phyloP scores from a whole-genome alignment of 2,329 filamentous ascomycete genomes.

The Colletotrichum magnum region DNA sequence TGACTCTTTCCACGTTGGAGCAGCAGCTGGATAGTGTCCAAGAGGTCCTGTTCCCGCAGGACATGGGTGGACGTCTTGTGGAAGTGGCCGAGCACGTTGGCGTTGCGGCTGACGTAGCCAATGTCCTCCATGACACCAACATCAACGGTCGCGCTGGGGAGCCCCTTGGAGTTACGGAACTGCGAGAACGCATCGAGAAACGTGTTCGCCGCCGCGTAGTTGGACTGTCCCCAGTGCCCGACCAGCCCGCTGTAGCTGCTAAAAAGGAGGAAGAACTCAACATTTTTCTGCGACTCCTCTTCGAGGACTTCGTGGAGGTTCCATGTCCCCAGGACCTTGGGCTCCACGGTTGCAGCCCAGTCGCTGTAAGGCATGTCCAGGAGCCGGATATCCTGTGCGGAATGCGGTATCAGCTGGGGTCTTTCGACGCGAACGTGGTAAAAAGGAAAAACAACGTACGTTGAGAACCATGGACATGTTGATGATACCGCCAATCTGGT shows the following conservation, averaged over 20 bases:
- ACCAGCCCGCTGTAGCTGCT: conserved; percentile 45
- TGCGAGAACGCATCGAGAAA: conserved; percentile 49
- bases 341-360: too few relatives aligned
- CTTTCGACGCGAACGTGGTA: too few relatives aligned
- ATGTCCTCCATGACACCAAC: conserved; percentile 35
- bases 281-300: conserved; percentile 43
- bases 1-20: background rate
- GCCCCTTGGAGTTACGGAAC: conserved; percentile 42
- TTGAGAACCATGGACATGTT: too few relatives aligned
- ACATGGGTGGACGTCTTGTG: conserved; percentile 18
- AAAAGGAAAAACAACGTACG: too few relatives aligned
- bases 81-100: conserved; percentile 44
- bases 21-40: conserved; percentile 12
- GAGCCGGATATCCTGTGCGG: too few relatives aligned
- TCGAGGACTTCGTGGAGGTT: conserved; percentile 38
- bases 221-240: conserved; percentile 47
- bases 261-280: conserved; percentile 49
- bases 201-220: conserved; percentile 53
- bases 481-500: too few relatives aligned
- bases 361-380: too few relatives aligned
- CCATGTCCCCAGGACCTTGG: too few relatives aligned
- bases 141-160: conserved; percentile 28
- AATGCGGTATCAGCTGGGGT: too few relatives aligned
- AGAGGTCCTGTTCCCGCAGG: conserved; percentile 39
- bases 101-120: conserved; percentile 47